Percentiles rank a stretch among this genome's conserved stretches.
Conservation (phyloP, 1,139 yeast genomes). For the Suhomyces kunorum region DNA sequence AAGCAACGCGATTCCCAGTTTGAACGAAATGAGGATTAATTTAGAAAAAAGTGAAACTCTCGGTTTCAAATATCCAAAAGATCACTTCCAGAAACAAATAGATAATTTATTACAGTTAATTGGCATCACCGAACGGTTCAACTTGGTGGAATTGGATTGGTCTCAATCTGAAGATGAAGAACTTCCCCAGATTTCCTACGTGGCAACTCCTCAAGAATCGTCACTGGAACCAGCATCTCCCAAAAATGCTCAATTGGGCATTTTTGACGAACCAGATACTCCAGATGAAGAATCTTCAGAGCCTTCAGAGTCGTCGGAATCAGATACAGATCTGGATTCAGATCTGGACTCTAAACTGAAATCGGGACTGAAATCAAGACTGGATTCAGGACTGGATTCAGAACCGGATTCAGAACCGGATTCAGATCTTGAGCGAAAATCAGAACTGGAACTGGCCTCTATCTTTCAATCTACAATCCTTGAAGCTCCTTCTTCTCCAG, state of each 20-base stretch:
- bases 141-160: conserved; percentile 3
- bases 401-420: too few species aligned
- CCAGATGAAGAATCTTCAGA: not conserved
- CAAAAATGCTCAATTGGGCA: not conserved
- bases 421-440: too few species aligned
- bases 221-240: conserved; percentile 1
- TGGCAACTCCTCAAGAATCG: not conserved
- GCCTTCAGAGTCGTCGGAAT: not conserved
- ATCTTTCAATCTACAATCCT: too few species aligned
- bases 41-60: conserved; percentile 29
- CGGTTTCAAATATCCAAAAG: conserved; percentile 32
- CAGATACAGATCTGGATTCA: too few species aligned
- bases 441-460: too few species aligned
- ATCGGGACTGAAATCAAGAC: too few species aligned
- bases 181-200: not conserved
- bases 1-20: not conserved
- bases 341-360: too few species aligned
- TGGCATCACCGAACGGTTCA: conserved; percentile 4
- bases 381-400: too few species aligned
- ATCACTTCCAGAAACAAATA: conserved; percentile 20
- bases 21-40: conserved; percentile 1
- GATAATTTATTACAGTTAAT: not conserved
- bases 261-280: not conserved
- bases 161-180: conserved; percentile 3
- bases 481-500: not conserved